These are phyloP conservation scores for Fraxinus xanthoxyloides DNA, from an alignment of 305 asterid genomes.

Conservation along the genomic window DNA sequence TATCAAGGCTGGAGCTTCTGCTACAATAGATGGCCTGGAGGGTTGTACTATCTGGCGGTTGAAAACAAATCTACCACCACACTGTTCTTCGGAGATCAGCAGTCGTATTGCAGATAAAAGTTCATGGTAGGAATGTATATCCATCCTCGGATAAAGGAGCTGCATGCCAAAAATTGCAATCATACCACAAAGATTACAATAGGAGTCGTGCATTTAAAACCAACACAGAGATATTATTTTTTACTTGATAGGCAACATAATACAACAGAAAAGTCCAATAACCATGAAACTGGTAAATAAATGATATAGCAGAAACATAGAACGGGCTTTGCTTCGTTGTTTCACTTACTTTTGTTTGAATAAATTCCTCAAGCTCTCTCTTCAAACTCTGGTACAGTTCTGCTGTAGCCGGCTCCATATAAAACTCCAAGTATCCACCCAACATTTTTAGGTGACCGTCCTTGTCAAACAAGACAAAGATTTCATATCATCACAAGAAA, in stretches of 20 bases:
- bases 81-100: slow-evolving; percentile 67
- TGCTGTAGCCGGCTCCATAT: slow-evolving; percentile 67
- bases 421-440: slow-evolving; percentile 91
- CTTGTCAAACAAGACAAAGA: slow-evolving; percentile 37
- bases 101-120: slow-evolving; percentile 78
- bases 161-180: slow-evolving; percentile 32
- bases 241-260: slow-evolving; percentile 12
- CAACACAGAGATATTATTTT: background rate
- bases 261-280: slow-evolving; percentile 4
- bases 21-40: slow-evolving; percentile 34
- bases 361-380: slow-evolving; percentile 74
- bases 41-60: slow-evolving; percentile 45
- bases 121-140: slow-evolving; percentile 58
- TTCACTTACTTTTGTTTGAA: slow-evolving; percentile 69
- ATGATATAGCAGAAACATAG: background rate
- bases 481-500: slow-evolving; percentile 21
- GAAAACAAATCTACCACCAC: slow-evolving; percentile 74
- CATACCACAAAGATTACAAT: slow-evolving; percentile 7
- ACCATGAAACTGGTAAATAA: background rate
- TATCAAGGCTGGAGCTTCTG: slow-evolving; percentile 30
- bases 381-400: slow-evolving; percentile 66
- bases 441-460: slow-evolving; percentile 89
- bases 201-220: background rate
- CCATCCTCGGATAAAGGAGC: slow-evolving; percentile 85
- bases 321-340: slow-evolving; percentile 2